Conservation (phyloP, 768 basidiomycete species). For the Macrocybe gigantea region DNA sequence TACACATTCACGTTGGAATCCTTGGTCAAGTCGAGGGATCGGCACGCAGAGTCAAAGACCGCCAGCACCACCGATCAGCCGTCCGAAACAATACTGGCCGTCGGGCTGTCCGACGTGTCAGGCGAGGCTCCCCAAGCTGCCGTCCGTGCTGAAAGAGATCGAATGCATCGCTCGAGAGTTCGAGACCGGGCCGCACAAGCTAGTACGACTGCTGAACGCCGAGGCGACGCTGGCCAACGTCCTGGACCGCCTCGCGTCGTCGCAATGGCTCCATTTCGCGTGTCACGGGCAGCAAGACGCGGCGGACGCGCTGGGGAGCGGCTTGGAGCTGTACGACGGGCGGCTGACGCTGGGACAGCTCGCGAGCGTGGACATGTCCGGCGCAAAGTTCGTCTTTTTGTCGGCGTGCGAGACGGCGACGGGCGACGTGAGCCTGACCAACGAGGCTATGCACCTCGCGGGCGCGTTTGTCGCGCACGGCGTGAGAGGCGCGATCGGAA, state of each 20-base stretch:
- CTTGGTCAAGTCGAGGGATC: conserved; percentile 3
- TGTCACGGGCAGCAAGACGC: conserved; percentile 18
- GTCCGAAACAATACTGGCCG: background rate
- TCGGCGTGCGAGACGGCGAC: conserved; percentile 21
- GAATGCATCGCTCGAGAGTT: too few species aligned
- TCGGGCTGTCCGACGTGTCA: background rate
- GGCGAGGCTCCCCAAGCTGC: too few species aligned
- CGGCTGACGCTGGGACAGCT: conserved; percentile 19
- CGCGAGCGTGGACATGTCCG: conserved; percentile 10
- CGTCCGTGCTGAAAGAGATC: too few species aligned
- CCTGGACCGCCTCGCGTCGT: conserved; percentile 6
- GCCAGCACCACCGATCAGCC: conserved; percentile 4
- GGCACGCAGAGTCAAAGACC: background rate
- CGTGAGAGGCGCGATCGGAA: conserved; percentile 17
- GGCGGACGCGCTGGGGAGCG: conserved; percentile 12
- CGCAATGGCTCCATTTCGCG: conserved; percentile 15
- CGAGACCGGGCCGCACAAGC: background rate
- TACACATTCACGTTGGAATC: conserved; percentile 9
- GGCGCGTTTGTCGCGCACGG: conserved; percentile 23
- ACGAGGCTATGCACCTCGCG: conserved; percentile 27
- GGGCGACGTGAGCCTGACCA: conserved; percentile 11
- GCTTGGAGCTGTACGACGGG: conserved; percentile 13
- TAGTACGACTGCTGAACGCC: background rate
- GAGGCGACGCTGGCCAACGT: conserved; percentile 5
- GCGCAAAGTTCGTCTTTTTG: conserved; percentile 28